Percentiles rank a stretch among this genome's conserved stretches.
Conservation (phyloP, 495 filamentous ascomycete species). For the Acidomyces sp. region DNA sequence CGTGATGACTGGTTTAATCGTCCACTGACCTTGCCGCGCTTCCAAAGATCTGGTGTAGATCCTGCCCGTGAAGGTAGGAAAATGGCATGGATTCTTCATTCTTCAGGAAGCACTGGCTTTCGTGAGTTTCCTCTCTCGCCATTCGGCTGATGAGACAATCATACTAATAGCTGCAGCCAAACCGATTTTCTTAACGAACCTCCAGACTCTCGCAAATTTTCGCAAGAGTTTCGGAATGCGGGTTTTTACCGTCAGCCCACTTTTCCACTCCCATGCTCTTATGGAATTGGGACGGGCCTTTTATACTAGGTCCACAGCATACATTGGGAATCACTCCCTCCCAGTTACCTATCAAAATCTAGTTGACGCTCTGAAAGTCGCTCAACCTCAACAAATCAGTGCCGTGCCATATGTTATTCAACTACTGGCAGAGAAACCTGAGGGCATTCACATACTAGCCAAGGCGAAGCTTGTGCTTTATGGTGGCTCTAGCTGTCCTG, state of each 20-base stretch:
- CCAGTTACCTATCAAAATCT: constrained; percentile 33
- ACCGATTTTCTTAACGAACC: constrained; percentile 30
- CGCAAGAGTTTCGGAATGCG: constrained; percentile 25
- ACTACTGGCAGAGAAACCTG: constrained; percentile 16
- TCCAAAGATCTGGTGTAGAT: neutral
- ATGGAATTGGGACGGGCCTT: constrained; percentile 37
- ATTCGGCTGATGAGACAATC: no score
- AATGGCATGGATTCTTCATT: constrained; percentile 21
- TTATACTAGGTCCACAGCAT: constrained; percentile 30
- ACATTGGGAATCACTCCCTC: constrained; percentile 34
- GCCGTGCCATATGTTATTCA: constrained; percentile 20
- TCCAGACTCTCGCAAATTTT: constrained; percentile 31
- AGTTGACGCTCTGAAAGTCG: constrained; percentile 26
- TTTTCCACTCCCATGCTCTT: constrained; percentile 34
- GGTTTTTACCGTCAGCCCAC: constrained; percentile 17
- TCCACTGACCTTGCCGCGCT: neutral
- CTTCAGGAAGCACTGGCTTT: constrained; percentile 18
- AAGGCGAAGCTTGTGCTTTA: constrained; percentile 10
- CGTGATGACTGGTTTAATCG: neutral
- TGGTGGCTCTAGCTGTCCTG: constrained; percentile 18
- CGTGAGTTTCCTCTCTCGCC: no score
- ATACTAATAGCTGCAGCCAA: no score
- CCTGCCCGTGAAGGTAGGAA: constrained; percentile 3
- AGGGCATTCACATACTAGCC: constrained; percentile 13
- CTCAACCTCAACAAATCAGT: constrained; percentile 10